Evolutionary conservation across 345 rosid genomes (phyloP).

Genomic region (Luvunga scandens): DNA sequence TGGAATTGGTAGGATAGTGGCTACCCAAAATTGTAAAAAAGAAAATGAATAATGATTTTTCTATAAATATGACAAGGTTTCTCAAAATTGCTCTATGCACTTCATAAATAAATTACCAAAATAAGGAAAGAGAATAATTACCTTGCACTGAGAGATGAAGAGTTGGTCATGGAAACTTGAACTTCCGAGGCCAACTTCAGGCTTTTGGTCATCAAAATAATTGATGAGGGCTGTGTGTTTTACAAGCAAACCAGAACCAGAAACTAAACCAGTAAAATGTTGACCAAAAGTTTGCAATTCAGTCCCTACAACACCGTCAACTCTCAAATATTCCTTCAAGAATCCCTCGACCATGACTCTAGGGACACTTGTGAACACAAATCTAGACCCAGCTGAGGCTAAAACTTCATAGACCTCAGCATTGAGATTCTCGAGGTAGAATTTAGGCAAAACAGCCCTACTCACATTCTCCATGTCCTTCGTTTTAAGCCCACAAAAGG

Average conservation of each 20-base stretch:
- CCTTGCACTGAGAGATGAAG: conserved; percentile 80
- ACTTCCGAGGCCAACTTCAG: conserved; percentile 63
- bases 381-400: conserved; percentile 36
- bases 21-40: neutral
- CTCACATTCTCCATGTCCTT: conserved; percentile 56
- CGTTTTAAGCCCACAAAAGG: conserved; percentile 69
- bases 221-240: conserved; percentile 65
- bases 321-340: conserved; percentile 61
- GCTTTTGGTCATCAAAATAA: conserved; percentile 48
- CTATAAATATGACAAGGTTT: neutral
- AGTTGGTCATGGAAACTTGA: conserved; percentile 55
- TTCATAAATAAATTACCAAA: neutral
- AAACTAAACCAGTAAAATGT: conserved; percentile 67
- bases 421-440: conserved; percentile 79
- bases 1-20: neutral
- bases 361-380: conserved; percentile 72
- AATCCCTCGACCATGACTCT: conserved; percentile 80
- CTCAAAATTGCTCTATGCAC: neutral
- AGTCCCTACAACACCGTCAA: conserved; percentile 65
- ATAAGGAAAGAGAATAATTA: conserved; percentile 15
- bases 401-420: conserved; percentile 52
- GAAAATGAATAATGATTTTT: neutral
- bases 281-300: conserved; percentile 50
- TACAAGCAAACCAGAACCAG: conserved; percentile 52
- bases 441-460: conserved; percentile 89